A percentile compares a stretch with the other conserved stretches of the same genome.
phyloP scores from a whole-genome alignment of 306 rosid species.

The Vicia villosa region DNA sequence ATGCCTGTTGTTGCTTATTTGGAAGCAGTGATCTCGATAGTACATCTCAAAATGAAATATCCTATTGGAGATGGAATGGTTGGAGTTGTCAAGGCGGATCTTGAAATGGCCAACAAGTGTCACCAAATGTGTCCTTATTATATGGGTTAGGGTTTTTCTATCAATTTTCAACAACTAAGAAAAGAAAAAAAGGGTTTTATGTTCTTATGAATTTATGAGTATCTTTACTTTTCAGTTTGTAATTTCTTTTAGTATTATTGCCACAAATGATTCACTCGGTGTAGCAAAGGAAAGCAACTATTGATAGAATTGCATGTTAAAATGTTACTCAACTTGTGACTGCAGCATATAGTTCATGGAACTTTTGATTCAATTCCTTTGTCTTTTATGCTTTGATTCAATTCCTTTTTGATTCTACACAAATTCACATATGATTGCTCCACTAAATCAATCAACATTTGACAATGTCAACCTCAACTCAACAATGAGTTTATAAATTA shows the following conservation, averaged over 20 bases:
- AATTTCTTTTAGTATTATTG: no score
- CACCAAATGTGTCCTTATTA: neutral
- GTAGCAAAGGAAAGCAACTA: neutral
- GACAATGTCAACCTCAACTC: no score
- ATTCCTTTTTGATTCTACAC: no score
- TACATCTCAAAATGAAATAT: neutral
- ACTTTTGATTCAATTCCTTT: neutral
- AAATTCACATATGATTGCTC: no score
- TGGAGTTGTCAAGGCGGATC: neutral
- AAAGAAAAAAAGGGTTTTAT: no score
- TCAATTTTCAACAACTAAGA: no score
- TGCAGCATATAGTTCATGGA: neutral
- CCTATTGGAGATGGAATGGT: neutral
- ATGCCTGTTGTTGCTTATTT: neutral
- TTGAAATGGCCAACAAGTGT: neutral
- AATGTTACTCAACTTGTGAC: neutral
- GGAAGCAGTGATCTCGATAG: neutral
- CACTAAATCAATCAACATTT: no score
- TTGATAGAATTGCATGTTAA: neutral
- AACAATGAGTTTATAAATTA: no score
- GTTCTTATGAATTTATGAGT: no score
- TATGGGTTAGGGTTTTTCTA: no score
- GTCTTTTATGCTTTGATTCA: neutral
- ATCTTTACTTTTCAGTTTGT: no score
- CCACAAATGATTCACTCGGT: no score